phyloP scores from a whole-genome alignment of 2,329 filamentous ascomycete genomes.

The Arthrobotrys pseudoclavata region DNA sequence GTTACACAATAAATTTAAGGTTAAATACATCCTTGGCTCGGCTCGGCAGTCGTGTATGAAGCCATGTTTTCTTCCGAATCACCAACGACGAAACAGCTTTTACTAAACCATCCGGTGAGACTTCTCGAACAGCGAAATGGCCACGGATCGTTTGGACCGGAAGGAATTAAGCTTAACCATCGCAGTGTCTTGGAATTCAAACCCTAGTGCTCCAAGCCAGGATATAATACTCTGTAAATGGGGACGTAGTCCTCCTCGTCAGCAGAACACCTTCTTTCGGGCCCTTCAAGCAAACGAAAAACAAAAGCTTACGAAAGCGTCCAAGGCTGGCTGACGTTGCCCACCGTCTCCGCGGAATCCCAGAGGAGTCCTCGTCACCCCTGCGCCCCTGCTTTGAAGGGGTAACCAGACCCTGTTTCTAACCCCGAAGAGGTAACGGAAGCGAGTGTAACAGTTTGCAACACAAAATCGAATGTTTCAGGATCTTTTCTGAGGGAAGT shows the following conservation, averaged over 20 bases:
- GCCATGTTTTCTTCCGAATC: neutral
- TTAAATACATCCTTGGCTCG: constrained; percentile 24
- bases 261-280: neutral
- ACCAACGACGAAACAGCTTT: neutral
- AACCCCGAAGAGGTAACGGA: neutral
- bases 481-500: constrained; percentile 8
- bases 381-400: neutral
- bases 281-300: constrained; percentile 1
- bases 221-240: neutral
- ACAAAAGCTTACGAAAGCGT: constrained; percentile 19
- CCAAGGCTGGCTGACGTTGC: neutral
- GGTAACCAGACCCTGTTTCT: constrained; percentile 1
- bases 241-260: constrained; percentile 11
- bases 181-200: neutral
- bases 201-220: constrained; percentile 1
- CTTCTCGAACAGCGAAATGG: neutral
- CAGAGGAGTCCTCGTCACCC: neutral
- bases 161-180: constrained; percentile 17
- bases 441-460: constrained; percentile 22
- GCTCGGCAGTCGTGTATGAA: constrained; percentile 17
- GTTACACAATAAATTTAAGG: constrained; percentile 29
- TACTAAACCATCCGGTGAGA: neutral
- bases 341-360: neutral
- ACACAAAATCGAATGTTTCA: constrained; percentile 27
- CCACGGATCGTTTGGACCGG: neutral